These are phyloP conservation scores for Paramecium sonneborni DNA, from an alignment of 73 alveolate species.

Conservation along the genomic window DNA sequence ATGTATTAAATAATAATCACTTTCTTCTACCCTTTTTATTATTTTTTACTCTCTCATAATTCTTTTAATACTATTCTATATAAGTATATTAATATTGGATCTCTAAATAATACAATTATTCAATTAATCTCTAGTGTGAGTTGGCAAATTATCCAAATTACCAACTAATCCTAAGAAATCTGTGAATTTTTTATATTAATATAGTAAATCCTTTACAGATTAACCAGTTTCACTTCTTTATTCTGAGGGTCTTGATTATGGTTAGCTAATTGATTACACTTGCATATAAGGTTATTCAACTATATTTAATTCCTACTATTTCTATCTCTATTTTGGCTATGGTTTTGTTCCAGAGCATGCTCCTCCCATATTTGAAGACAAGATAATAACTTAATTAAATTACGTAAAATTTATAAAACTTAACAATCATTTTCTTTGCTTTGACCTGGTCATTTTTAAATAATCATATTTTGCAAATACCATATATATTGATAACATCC, in stretches of 20 bases:
- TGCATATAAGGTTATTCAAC: constrained; percentile 32
- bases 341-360: constrained; percentile 16
- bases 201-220: background rate
- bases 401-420: background rate
- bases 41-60: constrained; percentile 14
- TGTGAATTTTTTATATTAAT: background rate
- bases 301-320: constrained; percentile 4
- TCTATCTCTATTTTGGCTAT: background rate
- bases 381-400: background rate
- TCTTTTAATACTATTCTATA: constrained; percentile 9
- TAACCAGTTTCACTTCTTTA: background rate
- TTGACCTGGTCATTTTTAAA: background rate
- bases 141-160: background rate
- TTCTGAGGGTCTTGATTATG: constrained; percentile 26
- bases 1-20: constrained; percentile 28
- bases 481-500: background rate
- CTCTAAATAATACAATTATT: background rate
- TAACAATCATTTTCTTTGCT: background rate
- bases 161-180: background rate
- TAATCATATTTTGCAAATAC: background rate
- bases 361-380: constrained; percentile 22
- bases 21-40: constrained; percentile 44
- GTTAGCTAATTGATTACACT: background rate
- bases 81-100: background rate
- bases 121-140: background rate